A percentile compares a stretch with the other conserved stretches of the same genome.
phyloP scores from a whole-genome alignment of 176 grass and related monocot species.

The Carex pumila region DNA sequence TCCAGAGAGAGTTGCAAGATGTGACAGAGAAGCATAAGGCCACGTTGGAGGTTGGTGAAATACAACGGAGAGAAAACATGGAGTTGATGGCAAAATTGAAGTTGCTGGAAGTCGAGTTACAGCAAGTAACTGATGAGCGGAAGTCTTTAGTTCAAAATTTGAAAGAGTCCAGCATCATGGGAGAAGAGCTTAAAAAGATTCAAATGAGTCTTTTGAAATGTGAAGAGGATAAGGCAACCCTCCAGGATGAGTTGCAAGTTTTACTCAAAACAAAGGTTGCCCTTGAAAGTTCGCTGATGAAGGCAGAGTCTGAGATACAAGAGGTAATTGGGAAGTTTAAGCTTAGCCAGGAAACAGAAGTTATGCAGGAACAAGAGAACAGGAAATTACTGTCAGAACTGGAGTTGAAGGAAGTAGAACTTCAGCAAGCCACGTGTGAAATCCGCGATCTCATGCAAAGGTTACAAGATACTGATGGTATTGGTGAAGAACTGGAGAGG shows the following conservation, averaged over 20 bases:
- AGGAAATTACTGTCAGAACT: constrained; percentile 57
- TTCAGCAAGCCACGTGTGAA: constrained; percentile 33
- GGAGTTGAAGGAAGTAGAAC: constrained; percentile 54
- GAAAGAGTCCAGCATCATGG: constrained; percentile 23
- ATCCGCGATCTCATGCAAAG: constrained; percentile 43
- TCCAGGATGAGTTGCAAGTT: constrained; percentile 11
- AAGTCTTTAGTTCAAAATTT: constrained; percentile 23
- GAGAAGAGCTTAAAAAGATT: constrained; percentile 46
- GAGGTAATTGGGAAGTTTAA: constrained; percentile 56
- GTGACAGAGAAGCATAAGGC: constrained; percentile 54
- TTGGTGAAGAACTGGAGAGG: constrained; percentile 52
- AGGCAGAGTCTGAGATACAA: constrained; percentile 46
- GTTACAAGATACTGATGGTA: constrained; percentile 28
- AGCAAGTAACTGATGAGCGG: constrained; percentile 26
- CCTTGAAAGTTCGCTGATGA: constrained; percentile 1
- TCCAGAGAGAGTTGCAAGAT: constrained; percentile 65
- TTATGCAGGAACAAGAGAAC: constrained; percentile 41
- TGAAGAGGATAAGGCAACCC: constrained; percentile 36
- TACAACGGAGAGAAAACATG: constrained; percentile 34
- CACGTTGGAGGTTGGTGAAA: constrained; percentile 59
- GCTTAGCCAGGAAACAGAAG: constrained; percentile 53
- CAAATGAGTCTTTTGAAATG: constrained; percentile 46
- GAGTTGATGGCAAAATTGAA: constrained; percentile 60
- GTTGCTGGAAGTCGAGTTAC: constrained; percentile 61
- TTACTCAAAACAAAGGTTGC: not conserved